Percentiles rank a stretch among this genome's conserved stretches.
Conservation (phyloP, 306 rosid genomes). For the Spatholobus suberectus region DNA sequence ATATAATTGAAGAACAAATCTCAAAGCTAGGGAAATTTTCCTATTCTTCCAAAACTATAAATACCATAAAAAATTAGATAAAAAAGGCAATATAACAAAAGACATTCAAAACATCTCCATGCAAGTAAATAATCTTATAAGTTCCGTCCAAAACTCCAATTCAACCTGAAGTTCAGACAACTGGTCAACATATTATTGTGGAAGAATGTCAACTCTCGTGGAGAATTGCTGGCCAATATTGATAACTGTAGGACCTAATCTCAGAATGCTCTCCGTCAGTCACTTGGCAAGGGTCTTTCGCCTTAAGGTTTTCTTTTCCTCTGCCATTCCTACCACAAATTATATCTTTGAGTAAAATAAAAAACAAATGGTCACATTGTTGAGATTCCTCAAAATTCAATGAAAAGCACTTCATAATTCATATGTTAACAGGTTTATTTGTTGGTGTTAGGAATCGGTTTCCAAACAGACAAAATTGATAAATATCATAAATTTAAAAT, state of each 20-base stretch:
- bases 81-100: conserved; percentile 18
- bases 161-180: conserved; percentile 97
- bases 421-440: not conserved
- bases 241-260: conserved; percentile 98
- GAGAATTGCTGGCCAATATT: conserved; percentile 99
- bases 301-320: conserved; percentile 73
- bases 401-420: conserved; percentile 4
- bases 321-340: conserved; percentile 85
- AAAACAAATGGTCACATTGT: not conserved
- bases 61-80: not conserved
- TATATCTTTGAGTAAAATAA: conserved; percentile 26
- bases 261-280: conserved; percentile 94
- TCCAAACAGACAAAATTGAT: conserved; percentile 4
- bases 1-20: conserved; percentile 2
- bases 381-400: conserved; percentile 31
- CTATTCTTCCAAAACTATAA: conserved; percentile 8
- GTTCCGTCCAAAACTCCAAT: conserved; percentile 24
- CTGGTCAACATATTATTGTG: conserved; percentile 96
- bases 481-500: not conserved
- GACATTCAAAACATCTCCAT: conserved; percentile 27
- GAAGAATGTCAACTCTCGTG: conserved; percentile 97
- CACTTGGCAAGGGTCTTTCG: conserved; percentile 92
- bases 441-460: not conserved
- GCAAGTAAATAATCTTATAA: conserved; percentile 32
- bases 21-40: not conserved